These are phyloP conservation scores for Marchantia polymorpha DNA, from an alignment of 225 moss, liverwort and hornwort species.

Conservation along the genomic window DNA sequence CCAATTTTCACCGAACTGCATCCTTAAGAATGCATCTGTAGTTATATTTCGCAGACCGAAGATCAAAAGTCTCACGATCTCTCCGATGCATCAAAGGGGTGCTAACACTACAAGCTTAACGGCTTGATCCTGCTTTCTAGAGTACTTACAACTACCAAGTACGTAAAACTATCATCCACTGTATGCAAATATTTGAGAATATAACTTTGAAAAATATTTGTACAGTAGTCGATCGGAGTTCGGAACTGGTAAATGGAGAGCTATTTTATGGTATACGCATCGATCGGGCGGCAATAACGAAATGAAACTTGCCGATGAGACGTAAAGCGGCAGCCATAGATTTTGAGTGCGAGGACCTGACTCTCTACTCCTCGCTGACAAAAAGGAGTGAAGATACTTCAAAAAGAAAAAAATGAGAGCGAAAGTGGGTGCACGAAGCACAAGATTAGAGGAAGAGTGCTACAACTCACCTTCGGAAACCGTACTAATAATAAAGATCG, in stretches of 20 bases:
- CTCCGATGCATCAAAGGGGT: conserved; percentile 10
- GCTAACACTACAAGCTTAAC: conserved; percentile 1
- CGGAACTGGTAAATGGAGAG: conserved; percentile 13
- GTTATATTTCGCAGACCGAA: neutral
- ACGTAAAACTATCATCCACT: conserved; percentile 13
- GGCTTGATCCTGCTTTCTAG: conserved; percentile 4
- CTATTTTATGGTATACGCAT: conserved; percentile 10
- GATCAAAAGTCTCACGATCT: conserved; percentile 9
- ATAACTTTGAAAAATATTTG: neutral
- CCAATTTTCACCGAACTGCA: conserved; percentile 2
- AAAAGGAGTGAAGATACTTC: conserved; percentile 7
- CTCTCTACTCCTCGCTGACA: neutral
- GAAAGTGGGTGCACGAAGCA: conserved; percentile 10
- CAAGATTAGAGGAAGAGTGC: neutral
- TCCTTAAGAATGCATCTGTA: conserved; percentile 11
- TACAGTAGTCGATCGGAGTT: conserved; percentile 15
- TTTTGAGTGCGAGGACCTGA: neutral
- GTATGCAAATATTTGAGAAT: conserved; percentile 5
- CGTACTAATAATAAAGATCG: conserved; percentile 1
- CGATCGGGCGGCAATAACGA: neutral
- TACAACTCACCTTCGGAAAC: conserved; percentile 12
- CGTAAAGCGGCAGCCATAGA: conserved; percentile 9
- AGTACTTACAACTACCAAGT: conserved; percentile 14
- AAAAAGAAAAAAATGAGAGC: neutral
- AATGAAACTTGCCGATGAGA: neutral